Evolutionary conservation across 1,284 basidiomycete species (phyloP), one percentile per base, ranked within the genome.

Genomic region (Phenoliferia sp.): DNA sequence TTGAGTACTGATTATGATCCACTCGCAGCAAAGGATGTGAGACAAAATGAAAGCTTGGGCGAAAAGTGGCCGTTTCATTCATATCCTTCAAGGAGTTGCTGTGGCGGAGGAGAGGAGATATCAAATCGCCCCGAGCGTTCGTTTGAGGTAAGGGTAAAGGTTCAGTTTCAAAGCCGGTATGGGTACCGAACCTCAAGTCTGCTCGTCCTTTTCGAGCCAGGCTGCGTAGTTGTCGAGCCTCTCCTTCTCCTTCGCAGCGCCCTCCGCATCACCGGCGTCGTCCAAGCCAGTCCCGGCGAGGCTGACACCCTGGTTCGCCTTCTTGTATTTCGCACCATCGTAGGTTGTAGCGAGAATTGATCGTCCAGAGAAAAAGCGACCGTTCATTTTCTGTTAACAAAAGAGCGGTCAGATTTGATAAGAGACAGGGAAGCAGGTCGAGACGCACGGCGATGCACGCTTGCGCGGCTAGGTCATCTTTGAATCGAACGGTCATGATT

Each of bases 401-500:
- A 19, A 17, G 26, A 66, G 19, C 50, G 17, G 31, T 50, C 22
- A 22, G 33, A 63, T 34, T 22, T 6, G 28, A n/a, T 48, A 28
- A 7, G 3, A 26, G 9, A 3, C 15, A 54, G 28, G 26, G 26
- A 56, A 52, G 29, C 32, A 39, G 19, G 50, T 9, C 62, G 35
- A 34, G 19, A 84, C 90, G 73, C 74, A 90, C 92, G 65, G 90
- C 69, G 16, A 98, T 83, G 76, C 95, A 99, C 5, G 91, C 92
- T 78, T 91, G 87, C 0, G 95, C 95, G 63, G 91, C 88, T 3
- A 92, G 76, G 6, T 89, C 84, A 71, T 95, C 92, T 67, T 88
- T 87, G 82, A 98, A 99, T 75, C 95, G 95, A 70, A 99, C 88
- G 0, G 94, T 95, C 85, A 99, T 97, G 65, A 99, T 82, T 2